Percentiles rank a stretch among this genome's conserved stretches.
Evolutionary conservation across 1,284 basidiomycete genomes (phyloP).

Genomic region (Volvariella volvacea): DNA sequence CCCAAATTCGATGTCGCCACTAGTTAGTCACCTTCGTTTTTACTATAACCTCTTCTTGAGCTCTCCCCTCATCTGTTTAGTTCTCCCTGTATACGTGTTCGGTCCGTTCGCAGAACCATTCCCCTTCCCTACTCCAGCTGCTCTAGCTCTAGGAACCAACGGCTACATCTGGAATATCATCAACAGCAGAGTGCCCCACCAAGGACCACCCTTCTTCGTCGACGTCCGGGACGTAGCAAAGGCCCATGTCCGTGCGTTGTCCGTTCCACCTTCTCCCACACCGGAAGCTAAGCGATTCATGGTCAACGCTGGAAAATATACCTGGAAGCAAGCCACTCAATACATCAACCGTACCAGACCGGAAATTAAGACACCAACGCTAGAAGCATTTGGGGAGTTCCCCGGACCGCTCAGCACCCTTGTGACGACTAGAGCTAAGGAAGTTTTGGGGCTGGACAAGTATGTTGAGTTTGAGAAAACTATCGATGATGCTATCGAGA

Average conservation of each 20-base stretch:
- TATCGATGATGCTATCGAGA: conserved; percentile 21
- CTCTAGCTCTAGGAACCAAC: conserved; percentile 19
- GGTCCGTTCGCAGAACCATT: conserved; percentile 23
- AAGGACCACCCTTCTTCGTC: conserved; percentile 19
- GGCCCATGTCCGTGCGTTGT: conserved; percentile 26
- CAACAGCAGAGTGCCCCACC: conserved; percentile 14
- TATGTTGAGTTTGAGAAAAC: conserved; percentile 24
- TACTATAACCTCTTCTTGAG: no score
- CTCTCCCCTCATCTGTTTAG: not conserved
- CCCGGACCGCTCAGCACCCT: conserved; percentile 19
- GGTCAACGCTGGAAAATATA: conserved; percentile 19
- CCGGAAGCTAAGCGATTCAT: conserved; percentile 25
- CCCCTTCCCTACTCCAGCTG: conserved; percentile 18
- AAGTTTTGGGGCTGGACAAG: conserved; percentile 20
- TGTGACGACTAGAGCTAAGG: conserved; percentile 20
- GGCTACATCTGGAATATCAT: conserved; percentile 20
- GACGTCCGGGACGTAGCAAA: conserved; percentile 31
- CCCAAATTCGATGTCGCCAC: conserved; percentile 27
- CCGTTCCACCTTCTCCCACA: conserved; percentile 11
- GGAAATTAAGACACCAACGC: conserved; percentile 16
- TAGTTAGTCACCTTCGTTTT: conserved; percentile 12
- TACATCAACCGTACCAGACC: conserved; percentile 21
- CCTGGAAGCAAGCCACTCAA: conserved; percentile 23
- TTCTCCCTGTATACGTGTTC: conserved; percentile 14
- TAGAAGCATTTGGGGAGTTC: conserved; percentile 15